Base-by-base conservation (phyloP, 805 yeast genomes). In the Kodamaea kaohsiungensis region DNA sequence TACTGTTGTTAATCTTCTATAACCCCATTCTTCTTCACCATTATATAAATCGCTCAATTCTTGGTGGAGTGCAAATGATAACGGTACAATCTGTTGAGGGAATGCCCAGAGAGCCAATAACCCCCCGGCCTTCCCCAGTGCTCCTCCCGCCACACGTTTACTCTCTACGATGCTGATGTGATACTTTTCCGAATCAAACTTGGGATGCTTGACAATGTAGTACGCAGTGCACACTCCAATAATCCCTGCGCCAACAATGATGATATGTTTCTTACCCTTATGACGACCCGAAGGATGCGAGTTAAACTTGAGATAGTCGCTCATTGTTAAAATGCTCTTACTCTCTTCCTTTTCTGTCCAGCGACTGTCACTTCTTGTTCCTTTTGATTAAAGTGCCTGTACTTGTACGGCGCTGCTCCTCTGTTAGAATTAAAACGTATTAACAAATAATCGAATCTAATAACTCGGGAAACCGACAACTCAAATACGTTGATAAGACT, bases 121-220 rank as follows among this genome's bases (percentile, higher is more conserved):
- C 0, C 99, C 99, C 46, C 98, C 99, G 6, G 99, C 98, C 64
- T 93, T 95, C 53, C 99, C 99, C 43, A 91, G 83, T 16, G 99
- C 98, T 48, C 97, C 98, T 51, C 97, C 96, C 0, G 98, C 99
- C 5, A 96, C 96, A 63, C 96, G 78, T 58, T 89, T 90, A 51
- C 93, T 85, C 69, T 93, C 99, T 12, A 95, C 67, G 16, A 93
- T 81, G 6, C 97, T 89, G 59, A 93, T 89, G 63, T 89, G 91
- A 65, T 89, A 85, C 54, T 83, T 86, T 33, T 77, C 74, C 0
- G 89, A 83, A 62, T 88, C 87, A 68, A 85, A 93, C 53, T 81
- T 79, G 1, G 96, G 93, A 68, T 93, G 98, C 54, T 81, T 81
- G 1, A 95, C 88, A 40, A 95, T 69, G 64, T 86, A 93, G 70